Evolutionary conservation across 163 green algal genomes (phyloP), one percentile per base, ranked within the genome.

Genomic region (Scenedesmus sp.): DNA sequence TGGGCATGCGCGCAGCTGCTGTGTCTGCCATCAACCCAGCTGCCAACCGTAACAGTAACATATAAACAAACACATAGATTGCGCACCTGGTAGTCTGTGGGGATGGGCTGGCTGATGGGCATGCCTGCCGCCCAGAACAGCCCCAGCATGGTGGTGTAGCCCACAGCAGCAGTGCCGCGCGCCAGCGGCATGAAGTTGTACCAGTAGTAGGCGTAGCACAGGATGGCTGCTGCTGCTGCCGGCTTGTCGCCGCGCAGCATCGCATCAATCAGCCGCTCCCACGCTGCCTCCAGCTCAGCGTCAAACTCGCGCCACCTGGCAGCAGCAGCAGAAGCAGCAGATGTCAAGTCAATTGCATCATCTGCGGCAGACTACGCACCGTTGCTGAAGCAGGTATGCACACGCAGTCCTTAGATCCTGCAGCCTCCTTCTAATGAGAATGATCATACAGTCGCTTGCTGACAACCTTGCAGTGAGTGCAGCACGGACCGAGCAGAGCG

Each of bases 151-250:
- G 95, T 97, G 26, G 97, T 97, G 94, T 99, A 98, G 73, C 98
- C 98, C 81, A 97, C 96, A 4, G 96, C 96, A 15, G 98, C 98
- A 1, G 96, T 98, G 89, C 98, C 97, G 20, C 98, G 95, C 12
- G 97, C 97, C 88, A 99, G 94, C 9, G 98, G 98, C 97, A 99
- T 99, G 96, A 99, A 99, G 94, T 99, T 99, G 95, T 99, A 99
- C 89, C 89, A 90, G 89, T 89, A 92, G 82, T 89, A 90, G 18
- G n/a, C 86, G 59, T 76, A 93, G 26, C 52, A n/a, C 60, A 87
- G 64, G 46, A 93, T 93, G 9, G 62, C 86, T 23, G 59, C 70
- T 52, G 70, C 70, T 79, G 70, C 70, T 74, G 67, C 20, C 55
- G 56, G 23, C 77, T 81, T 62, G 74, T 93, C 52, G 0, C 85